Conservation (phyloP, 2,329 filamentous ascomycete species). For the Epichloe elymi region DNA sequence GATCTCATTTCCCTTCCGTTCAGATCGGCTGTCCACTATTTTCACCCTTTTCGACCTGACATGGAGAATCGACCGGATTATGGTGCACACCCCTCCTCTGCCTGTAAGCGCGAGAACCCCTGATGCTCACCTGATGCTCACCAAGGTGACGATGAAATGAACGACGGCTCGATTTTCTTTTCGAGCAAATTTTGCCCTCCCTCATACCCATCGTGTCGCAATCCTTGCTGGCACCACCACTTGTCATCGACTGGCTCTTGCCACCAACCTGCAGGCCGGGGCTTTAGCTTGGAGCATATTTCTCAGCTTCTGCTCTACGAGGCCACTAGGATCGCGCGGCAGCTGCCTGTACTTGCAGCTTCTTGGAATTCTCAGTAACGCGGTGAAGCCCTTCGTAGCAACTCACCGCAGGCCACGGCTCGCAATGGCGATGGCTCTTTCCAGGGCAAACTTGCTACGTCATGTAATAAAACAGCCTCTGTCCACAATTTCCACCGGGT, state of each 20-base stretch:
- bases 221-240: neutral
- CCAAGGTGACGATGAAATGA: neutral
- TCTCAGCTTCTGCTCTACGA: neutral
- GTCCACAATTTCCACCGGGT: neutral
- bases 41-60: no score
- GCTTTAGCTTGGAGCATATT: no score
- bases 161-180: neutral
- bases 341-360: neutral
- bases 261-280: neutral
- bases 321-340: neutral
- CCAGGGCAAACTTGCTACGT: neutral
- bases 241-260: neutral
- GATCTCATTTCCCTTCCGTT: no score
- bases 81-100: neutral
- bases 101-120: neutral
- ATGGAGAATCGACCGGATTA: neutral
- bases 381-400: neutral
- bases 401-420: neutral
- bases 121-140: neutral
- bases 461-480: no score
- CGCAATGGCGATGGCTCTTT: neutral
- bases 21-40: no score
- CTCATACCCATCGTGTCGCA: neutral
- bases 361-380: neutral
- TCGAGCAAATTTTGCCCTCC: neutral